Evolutionary conservation across 176 grass and related monocot genomes (phyloP).

Genomic region (barley (Hordeum vulgare)): DNA sequence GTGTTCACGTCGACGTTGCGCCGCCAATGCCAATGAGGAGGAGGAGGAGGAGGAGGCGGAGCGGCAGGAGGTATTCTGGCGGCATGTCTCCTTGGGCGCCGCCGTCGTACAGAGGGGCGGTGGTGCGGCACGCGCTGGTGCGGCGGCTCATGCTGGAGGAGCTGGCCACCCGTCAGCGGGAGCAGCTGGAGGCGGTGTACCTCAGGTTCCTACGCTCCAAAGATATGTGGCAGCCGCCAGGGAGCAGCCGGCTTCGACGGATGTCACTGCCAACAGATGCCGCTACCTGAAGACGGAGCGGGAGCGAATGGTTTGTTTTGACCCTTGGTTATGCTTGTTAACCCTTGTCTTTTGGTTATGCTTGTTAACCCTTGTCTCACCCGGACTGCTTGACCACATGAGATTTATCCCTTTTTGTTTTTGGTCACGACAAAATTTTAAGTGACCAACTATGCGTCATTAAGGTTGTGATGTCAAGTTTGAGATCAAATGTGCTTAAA

Average conservation of each 20-base stretch:
- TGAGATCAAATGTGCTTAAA: no score
- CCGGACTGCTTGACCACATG: no score
- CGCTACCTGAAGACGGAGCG: not conserved
- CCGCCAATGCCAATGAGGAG: slow-evolving; percentile 5
- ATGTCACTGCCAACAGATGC: slow-evolving; percentile 37
- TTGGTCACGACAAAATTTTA: no score
- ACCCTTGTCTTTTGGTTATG: no score
- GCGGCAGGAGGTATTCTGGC: not conserved
- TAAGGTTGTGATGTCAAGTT: no score
- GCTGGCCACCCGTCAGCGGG: slow-evolving; percentile 29
- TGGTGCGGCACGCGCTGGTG: slow-evolving; percentile 29
- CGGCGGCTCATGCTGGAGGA: slow-evolving; percentile 43
- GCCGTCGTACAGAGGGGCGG: slow-evolving; percentile 15
- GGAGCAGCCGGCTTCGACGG: slow-evolving; percentile 48
- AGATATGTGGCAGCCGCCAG: slow-evolving; percentile 25
- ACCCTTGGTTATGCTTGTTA: no score
- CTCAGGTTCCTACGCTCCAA: not conserved
- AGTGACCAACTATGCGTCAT: no score
- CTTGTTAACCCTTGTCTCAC: not conserved
- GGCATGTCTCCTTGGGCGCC: not conserved
- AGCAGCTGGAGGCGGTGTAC: slow-evolving; percentile 23
- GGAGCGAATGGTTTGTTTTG: not conserved
- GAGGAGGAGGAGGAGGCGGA: not conserved
- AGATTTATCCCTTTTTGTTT: no score
- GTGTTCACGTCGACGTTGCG: slow-evolving; percentile 18